Evolutionary conservation across 2,329 filamentous ascomycete genomes (phyloP).

Genomic region (Scedosporium apiospermum): DNA sequence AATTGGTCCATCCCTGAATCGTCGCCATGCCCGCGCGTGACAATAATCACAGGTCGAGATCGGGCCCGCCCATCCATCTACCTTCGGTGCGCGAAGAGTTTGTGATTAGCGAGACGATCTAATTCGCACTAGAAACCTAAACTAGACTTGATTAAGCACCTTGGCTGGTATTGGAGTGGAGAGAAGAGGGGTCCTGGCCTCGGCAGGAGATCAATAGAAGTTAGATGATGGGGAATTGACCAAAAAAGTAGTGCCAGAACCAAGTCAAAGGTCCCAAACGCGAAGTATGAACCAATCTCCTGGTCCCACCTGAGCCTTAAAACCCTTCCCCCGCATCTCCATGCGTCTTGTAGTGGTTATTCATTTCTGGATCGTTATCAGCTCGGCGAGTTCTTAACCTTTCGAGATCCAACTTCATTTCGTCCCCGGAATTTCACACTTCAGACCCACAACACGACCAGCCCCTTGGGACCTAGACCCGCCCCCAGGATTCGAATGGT

Average conservation of each 20-base stretch:
- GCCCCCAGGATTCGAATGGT: not conserved
- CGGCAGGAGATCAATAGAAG: not conserved
- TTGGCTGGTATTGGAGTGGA: not conserved
- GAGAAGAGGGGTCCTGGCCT: not conserved
- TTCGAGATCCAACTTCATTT: not conserved
- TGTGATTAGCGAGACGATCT: too few species aligned
- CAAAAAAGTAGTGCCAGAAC: too few species aligned
- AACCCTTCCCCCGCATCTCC: not conserved
- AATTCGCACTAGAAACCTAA: not conserved
- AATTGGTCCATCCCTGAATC: too few species aligned
- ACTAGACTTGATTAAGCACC: not conserved
- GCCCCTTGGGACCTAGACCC: not conserved
- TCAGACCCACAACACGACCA: not conserved
- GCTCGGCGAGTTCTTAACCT: not conserved
- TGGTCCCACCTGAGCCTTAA: not conserved
- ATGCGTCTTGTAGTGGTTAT: not conserved
- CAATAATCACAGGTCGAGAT: too few species aligned
- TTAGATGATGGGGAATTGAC: not conserved
- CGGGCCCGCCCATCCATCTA: too few species aligned
- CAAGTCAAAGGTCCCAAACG: too few species aligned
- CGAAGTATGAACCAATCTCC: too few species aligned
- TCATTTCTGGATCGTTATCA: not conserved
- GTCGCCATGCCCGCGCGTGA: too few species aligned
- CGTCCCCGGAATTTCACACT: not conserved
- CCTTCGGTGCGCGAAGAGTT: too few species aligned